phyloP scores from a whole-genome alignment of 108 stramenopile species.

The Discostella stelligeroides region DNA sequence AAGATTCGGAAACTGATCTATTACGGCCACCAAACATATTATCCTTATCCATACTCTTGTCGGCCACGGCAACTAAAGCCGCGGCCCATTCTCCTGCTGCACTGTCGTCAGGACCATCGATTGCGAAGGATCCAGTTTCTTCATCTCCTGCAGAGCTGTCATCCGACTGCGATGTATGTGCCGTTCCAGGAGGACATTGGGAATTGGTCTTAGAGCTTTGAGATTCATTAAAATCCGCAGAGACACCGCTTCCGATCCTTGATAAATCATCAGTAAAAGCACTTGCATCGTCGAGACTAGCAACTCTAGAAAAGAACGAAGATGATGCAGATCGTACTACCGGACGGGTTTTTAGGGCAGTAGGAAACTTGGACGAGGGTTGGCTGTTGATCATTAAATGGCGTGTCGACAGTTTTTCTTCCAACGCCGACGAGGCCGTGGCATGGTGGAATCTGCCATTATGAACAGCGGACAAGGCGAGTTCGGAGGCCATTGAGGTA shows the following conservation, averaged over 20 bases:
- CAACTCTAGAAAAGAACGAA: slow-evolving; percentile 31
- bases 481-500: slow-evolving; percentile 78
- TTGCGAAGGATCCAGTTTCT: slow-evolving; percentile 32
- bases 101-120: slow-evolving; percentile 44
- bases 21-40: slow-evolving; percentile 17
- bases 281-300: slow-evolving; percentile 35
- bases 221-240: not conserved
- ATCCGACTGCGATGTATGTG: slow-evolving; percentile 74
- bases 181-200: slow-evolving; percentile 42
- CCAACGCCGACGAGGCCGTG: slow-evolving; percentile 75
- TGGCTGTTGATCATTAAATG: slow-evolving; percentile 1
- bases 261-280: slow-evolving; percentile 45
- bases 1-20: slow-evolving; percentile 43
- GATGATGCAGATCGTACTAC: slow-evolving; percentile 44
- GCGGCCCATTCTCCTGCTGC: slow-evolving; percentile 89
- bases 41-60: slow-evolving; percentile 43
- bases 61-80: slow-evolving; percentile 56
- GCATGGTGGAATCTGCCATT: slow-evolving; percentile 82
- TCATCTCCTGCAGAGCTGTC: slow-evolving; percentile 63
- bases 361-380: slow-evolving; percentile 3
- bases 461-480: slow-evolving; percentile 70
- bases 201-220: slow-evolving; percentile 5
- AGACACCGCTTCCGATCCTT: not conserved
- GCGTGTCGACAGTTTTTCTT: slow-evolving; percentile 68
- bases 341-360: slow-evolving; percentile 31